Conservation (phyloP, 1,284 basidiomycete species). For the Leucoagaricus sp. region DNA sequence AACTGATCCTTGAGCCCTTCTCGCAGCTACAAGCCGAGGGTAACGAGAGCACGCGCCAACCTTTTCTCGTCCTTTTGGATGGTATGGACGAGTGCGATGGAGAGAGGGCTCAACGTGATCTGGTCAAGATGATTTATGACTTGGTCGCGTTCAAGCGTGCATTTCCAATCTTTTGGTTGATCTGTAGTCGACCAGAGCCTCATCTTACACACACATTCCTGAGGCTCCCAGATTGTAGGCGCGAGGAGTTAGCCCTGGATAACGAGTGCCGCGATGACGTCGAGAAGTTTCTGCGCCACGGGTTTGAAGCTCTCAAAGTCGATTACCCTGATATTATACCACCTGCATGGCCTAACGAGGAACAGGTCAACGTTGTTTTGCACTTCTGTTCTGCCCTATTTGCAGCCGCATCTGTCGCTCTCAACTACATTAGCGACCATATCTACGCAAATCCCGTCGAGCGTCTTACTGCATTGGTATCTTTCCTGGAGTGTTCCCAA, state of each 20-base stretch:
- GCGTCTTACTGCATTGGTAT: not conserved
- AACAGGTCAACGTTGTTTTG: not conserved
- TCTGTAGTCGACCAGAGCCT: conserved; percentile 20
- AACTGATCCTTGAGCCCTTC: conserved; percentile 20
- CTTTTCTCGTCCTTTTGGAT: conserved; percentile 18
- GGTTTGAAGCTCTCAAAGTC: not conserved
- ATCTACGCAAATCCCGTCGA: not conserved
- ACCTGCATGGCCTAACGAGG: not conserved
- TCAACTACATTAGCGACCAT: conserved; percentile 5
- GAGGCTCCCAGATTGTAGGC: not conserved
- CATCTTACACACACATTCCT: conserved; percentile 3
- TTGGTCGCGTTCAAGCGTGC: not conserved
- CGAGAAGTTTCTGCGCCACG: not conserved
- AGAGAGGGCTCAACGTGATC: conserved; percentile 6
- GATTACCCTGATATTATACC: not conserved
- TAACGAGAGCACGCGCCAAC: not conserved
- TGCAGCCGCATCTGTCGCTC: not conserved
- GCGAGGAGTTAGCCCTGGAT: not conserved
- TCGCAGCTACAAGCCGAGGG: not conserved
- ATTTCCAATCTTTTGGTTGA: conserved; percentile 18
- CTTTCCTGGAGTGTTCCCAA: not conserved
- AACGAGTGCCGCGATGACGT: conserved; percentile 1
- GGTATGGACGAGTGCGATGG: conserved; percentile 20
- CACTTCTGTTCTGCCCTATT: not conserved
- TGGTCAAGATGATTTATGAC: not conserved